Evolutionary conservation across 495 filamentous ascomycete species (phyloP), one percentile per base, ranked within the genome.

Genomic region (Aspergillus indologenus): DNA sequence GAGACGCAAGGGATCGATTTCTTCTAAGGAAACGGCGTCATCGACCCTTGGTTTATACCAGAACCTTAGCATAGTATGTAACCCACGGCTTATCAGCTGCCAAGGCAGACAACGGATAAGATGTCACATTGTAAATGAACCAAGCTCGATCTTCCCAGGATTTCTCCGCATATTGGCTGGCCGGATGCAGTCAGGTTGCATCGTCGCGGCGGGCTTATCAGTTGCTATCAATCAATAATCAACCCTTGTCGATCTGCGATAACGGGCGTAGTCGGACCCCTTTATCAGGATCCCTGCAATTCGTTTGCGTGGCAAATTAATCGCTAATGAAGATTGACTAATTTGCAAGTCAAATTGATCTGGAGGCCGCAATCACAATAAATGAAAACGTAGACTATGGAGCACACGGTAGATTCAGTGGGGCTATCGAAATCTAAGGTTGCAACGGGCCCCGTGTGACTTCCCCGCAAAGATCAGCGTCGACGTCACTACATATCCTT

Each of bases 131-230:
- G 12, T 40, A 11, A 40, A 40, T 40, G 34, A 40, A 40, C 2
- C 34, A 40, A 40, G 34, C 34, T 40, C 34, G 34, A 7, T 11
- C 12, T 40, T 11, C 48, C 23, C 48, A 31, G 19, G 48, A 3
- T 23, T 31, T 51, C 48, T 51, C 48, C 48, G 48, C 48, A 51
- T 26, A 31, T 31, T 29, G 19, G 23, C 23, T 18, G 24, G 47
- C 23, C 48, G 48, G 48, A 31, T 51, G 48, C 48, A 24, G 48
- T 29, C n/a, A 31, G 48, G 48, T 51, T 51, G 48, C 48, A 51
- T 51, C 23, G 48, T 18, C 4, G 22, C n/a, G 1, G 34, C 34
- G 34, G 34, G 34, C 34, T 40, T 40, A 40, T 49, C 20, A 49
- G 21, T n/a, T 6, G 29, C 15, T 50, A 24, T 51, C 29, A 51